These are phyloP conservation scores for Syzygium malaccense DNA, from an alignment of 441 rosid species.

Conservation along the genomic window DNA sequence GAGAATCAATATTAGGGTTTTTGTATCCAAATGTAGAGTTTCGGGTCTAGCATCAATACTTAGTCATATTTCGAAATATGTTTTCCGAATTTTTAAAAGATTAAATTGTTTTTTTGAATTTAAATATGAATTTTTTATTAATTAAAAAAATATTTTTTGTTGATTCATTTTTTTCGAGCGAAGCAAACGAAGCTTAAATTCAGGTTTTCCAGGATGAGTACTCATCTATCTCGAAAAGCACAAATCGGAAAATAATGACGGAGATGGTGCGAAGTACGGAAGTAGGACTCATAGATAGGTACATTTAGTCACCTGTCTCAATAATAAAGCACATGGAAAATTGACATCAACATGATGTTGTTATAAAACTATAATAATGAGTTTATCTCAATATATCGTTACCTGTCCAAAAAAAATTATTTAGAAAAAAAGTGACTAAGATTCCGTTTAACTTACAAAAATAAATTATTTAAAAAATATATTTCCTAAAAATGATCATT, in stretches of 20 bases:
- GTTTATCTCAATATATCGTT: neutral
- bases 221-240: neutral
- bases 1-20: no score
- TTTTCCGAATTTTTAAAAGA: no score
- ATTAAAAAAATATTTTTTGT: no score
- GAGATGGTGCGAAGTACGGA: neutral
- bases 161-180: no score
- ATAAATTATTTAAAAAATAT: neutral
- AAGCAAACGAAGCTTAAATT: neutral
- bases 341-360: neutral
- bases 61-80: no score
- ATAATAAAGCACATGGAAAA: neutral
- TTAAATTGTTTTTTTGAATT: no score
- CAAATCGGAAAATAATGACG: neutral
- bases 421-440: neutral
- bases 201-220: neutral
- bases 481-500: neutral
- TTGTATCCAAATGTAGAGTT: no score
- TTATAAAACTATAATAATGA: neutral
- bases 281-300: neutral
- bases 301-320: neutral
- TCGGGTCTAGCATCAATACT: no score
- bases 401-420: neutral
- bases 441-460: rapidly evolving
- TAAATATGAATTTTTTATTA: no score